These are phyloP conservation scores for Dactylella cylindrospora DNA, from an alignment of 2,329 filamentous ascomycete genomes.

Conservation along the genomic window DNA sequence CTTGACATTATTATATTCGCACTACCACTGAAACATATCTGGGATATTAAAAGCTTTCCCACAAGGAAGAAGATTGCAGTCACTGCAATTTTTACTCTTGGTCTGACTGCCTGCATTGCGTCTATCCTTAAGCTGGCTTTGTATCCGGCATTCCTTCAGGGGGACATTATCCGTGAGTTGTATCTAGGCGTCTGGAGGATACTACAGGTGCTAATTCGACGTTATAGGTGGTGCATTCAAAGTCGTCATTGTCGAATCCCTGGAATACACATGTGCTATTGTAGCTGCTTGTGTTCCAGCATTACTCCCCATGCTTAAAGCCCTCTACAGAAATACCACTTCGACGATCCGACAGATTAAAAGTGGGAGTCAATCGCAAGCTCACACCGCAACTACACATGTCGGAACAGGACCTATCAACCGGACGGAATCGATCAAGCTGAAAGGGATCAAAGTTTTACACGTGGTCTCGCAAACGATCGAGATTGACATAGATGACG, in stretches of 20 bases:
- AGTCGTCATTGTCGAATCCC: slow-evolving; percentile 18
- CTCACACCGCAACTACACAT: slow-evolving; percentile 31
- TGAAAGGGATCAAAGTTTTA: slow-evolving; percentile 39
- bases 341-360: slow-evolving; percentile 32
- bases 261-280: slow-evolving; percentile 36
- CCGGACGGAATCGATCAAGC: slow-evolving; percentile 24
- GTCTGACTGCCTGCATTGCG: slow-evolving; percentile 27
- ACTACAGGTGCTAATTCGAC: background rate
- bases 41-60: slow-evolving; percentile 37
- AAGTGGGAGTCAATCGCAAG: slow-evolving; percentile 24
- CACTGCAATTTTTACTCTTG: slow-evolving; percentile 28
- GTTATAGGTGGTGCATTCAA: slow-evolving; percentile 19
- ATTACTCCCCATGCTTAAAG: slow-evolving; percentile 38
- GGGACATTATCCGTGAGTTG: slow-evolving; percentile 30
- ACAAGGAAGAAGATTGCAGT: slow-evolving; percentile 34
- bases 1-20: slow-evolving; percentile 33
- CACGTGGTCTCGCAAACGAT: slow-evolving; percentile 37
- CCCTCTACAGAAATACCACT: slow-evolving; percentile 28
- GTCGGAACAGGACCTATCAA: slow-evolving; percentile 13
- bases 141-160: slow-evolving; percentile 13
- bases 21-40: slow-evolving; percentile 38
- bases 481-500: slow-evolving; percentile 16
- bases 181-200: background rate
- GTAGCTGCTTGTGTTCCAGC: slow-evolving; percentile 37
- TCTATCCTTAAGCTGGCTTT: slow-evolving; percentile 33